Evolutionary conservation across 2,329 filamentous ascomycete species (phyloP), one percentile per base, ranked within the genome.

Genomic region (Corniculantispora saksenae): DNA sequence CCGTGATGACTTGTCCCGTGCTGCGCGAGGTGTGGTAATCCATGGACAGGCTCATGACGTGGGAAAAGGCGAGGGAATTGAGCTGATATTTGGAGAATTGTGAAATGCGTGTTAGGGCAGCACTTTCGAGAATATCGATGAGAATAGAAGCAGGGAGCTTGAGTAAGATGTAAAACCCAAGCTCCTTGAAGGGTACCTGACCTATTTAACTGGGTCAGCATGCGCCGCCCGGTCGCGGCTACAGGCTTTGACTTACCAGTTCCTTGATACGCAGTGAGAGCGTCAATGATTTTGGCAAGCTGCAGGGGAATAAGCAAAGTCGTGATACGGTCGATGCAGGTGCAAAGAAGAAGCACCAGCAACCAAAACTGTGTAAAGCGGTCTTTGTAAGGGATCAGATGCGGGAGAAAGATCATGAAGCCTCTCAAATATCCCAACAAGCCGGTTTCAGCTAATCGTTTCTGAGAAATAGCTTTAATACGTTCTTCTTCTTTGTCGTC

Each of bases 11-110:
- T 66, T 89, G 84, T 3, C 85, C 87, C 1, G 86, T 87, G 61
- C 84, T 82, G 71, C 89, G 89, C 60, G 82, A 82, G 51, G 85
- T 85, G 73, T 91, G 89, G 65, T 90, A 91, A 68, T 91, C 87
- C 77, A 88, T 88, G 0, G 87, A 89, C 5, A 91, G 80, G 43
- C 78, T 81, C 83, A 91, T 88, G 56, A 91, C 81, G 68, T 91
- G 88, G 61, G 83, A 80, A 73, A 90, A 91, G 0, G 87, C 60
- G 19, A 68, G 45, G 7, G 82, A 81, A 19, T 81, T 85, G 56
- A 91, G 81, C 43, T 81, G 79, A 55, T 81, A 79, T 67, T 87
- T 86, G 27, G 71, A 68, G 35, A 69, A 73, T 23, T 72, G 70
- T 27, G 69, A 69, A 38, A 73, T 68, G 25, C 71, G 69, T 4